phyloP scores from a whole-genome alignment of 768 basidiomycete genomes.

The Leccinum variicolor region DNA sequence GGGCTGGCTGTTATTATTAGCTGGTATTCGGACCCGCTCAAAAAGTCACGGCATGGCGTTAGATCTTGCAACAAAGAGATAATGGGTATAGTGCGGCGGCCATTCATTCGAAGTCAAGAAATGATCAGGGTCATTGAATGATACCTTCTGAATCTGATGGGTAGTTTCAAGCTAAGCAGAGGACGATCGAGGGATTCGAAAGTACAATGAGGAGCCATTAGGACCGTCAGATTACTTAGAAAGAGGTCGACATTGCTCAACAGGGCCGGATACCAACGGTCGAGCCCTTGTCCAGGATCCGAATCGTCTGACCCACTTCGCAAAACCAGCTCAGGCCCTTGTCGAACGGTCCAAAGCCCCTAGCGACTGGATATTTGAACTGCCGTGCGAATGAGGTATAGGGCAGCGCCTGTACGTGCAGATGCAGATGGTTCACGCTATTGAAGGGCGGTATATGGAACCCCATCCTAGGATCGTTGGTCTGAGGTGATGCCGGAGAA shows the following conservation, averaged over 20 bases:
- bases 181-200: too few relatives aligned
- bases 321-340: conserved; percentile 78
- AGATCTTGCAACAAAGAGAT: too few relatives aligned
- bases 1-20: too few relatives aligned
- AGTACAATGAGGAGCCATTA: too few relatives aligned
- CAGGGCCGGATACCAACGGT: conserved; percentile 51
- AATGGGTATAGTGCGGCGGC: too few relatives aligned
- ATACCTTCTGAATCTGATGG: neutral
- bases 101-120: too few relatives aligned
- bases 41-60: too few relatives aligned
- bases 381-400: conserved; percentile 42
- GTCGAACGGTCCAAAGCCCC: conserved; percentile 36
- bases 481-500: neutral
- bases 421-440: conserved; percentile 67
- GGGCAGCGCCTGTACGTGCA: conserved; percentile 71
- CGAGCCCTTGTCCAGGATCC: conserved; percentile 54
- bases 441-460: conserved; percentile 83
- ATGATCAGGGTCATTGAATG: neutral
- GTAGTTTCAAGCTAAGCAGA: neutral
- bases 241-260: conserved; percentile 17
- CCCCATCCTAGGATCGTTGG: conserved; percentile 52
- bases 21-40: too few relatives aligned
- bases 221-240: neutral
- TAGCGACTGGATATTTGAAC: conserved; percentile 48
- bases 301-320: conserved; percentile 56